Evolutionary conservation across 129 eudicot genomes (phyloP), one percentile per base, ranked within the genome.

Genomic region (Flaveria ramosissima): DNA sequence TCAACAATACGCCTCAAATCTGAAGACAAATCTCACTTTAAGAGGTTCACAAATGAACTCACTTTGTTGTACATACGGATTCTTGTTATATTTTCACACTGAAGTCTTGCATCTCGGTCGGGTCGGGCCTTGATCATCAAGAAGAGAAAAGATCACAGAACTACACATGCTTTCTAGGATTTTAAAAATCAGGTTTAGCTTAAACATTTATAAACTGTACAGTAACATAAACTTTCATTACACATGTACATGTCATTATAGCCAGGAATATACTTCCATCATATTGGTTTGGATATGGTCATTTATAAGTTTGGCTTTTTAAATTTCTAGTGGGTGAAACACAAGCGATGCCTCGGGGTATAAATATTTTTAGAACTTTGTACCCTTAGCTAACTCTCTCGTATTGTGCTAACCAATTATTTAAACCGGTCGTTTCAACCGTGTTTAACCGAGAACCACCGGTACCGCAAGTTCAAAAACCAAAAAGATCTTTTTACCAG

Each of bases 1-100:
- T 90, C 39, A 76, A 51, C 57, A 82, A 82, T 30, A 68, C 73
- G 19, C 80, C 71, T 74, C 83, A 61, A 59, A 26, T 43, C 17
- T 69, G 68, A 78, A 70, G 47, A 67, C 15, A 14, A 11, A 30
- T 30, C 36, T 30, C 36, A 30, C 36, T 62, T 23, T 45, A 45
- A 21, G 64, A 76, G 17, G 46, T 17, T 48, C 15, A 56, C 21
- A 7, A 71, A 30, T 45, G 56, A 59, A 62, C 51, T 20, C 17
- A 62, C 39, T 72, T 63, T 16, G 62, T 51, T 72, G 69, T 52
- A 52, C 57, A 63, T 72, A 71, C 27, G 76, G 48, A 70, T 57
- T 45, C 52, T 78, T 60, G 32, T 41, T 14, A 61, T 4, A 27
- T 6, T 63, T 63, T 63, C 9, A 36, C 15, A 36, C 69, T 30